Base-by-base conservation (phyloP, 75 land plant species). In the Ceratopteris richardii region DNA sequence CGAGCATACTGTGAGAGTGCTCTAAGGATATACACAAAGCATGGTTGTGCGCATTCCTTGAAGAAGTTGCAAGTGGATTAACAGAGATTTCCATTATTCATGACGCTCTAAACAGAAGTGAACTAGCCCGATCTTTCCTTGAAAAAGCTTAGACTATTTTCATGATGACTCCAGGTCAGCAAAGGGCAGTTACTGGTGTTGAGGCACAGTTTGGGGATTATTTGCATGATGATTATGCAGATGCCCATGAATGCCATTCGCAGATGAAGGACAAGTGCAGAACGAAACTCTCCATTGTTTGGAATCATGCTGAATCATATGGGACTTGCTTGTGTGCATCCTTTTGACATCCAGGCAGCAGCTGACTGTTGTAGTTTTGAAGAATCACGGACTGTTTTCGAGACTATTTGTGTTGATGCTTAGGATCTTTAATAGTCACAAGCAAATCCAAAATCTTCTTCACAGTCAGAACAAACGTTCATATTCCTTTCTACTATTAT, bases 191-290 rank as follows among this genome's bases (percentile, higher is more conserved):
- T 19, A 88, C 88, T 4, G 92, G 87, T 7, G 77, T 91, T 47
- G 97, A 91, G 62, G 97, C 97, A 2, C 97, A 91, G 46, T 79
- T 91, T 58, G 97, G 97, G 40, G 80, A 83, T 25, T 84, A 78
- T 58, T 71, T 83, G 78, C 29, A 71, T 50, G 84, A 77, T 33
- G 83, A 75, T 0, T 83, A 72, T 44, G 26, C 54, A 22, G 83
- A 77, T 0, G 68, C 89, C 0, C 70, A 79, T 53, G n/a, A 51
- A 6, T 72, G 87, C 96, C 6, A 67, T 74, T 25, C 52, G 47
- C 1, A 90, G 86, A 61, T 60, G 86, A 37, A 73, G 84, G 31
- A 77, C 76, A 9, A 76, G 77, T 44, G 78, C 76, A 1, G 77
- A 80, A 57, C n/a, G n/a, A n/a, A 83, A 84, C 52, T 81, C 81